Evolutionary conservation across 345 rosid species (phyloP), one percentile per base, ranked within the genome.

Genomic region (Passiflora organensis): DNA sequence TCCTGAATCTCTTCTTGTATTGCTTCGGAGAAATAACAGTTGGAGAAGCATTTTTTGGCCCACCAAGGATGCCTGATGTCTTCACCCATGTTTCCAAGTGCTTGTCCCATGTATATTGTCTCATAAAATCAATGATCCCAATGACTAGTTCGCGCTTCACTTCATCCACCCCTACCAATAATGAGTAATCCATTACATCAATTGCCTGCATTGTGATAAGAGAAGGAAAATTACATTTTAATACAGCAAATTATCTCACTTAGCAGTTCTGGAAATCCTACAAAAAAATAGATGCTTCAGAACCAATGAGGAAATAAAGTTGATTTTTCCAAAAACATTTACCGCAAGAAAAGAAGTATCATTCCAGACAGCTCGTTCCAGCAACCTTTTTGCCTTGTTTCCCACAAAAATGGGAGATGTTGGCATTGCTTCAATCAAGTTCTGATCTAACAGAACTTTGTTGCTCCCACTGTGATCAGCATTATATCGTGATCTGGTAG

Each of bases 81-180:
- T 87, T 89, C 52, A 87, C 97, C 95, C 95, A 85, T 16, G 99
- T 87, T 68, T 89, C 97, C 34, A 94, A 77, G 75, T 85, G 96
- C 72, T 94, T 94, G 76, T 93, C 99, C 99, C 96, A 93, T 1
- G 99, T 93, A 67, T 93, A 94, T 68, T 89, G 99, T 68, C 99
- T 83, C 85, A 94, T 74, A 78, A 80, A 94, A 67, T 89, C 99
- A 44, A 94, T 94, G 56, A 94, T 89, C 63, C 99, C 97, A 10
- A 94, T 77, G 18, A 86, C 91, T 55, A 93, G 62, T 67, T 93
- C 95, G 28, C 82, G 82, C 21, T 83, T 89, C 77, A 80, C 89
- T 70, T 83, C 82, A 43, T 94, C 99, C 74, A 94, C 83, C 43
- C 99, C 99, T 21, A 94, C 97, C 66, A 89, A 75, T 56, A 94